Conservation (phyloP, 2,329 filamentous ascomycete genomes). For the Botrytis tulipae region DNA sequence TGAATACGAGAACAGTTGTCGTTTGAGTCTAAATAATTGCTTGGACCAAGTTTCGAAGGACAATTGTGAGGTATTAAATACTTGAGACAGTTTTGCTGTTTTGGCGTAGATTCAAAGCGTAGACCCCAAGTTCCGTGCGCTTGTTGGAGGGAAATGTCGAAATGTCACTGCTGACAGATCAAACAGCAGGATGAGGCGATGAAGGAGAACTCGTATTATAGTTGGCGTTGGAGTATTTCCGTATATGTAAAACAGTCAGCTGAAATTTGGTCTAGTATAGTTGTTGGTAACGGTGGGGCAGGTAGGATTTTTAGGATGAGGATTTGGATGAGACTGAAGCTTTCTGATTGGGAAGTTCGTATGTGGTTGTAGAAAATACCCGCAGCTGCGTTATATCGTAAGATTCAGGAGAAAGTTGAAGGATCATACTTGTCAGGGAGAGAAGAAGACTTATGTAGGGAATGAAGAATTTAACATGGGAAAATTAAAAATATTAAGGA, state of each 20-base stretch:
- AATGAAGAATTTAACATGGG: background rate
- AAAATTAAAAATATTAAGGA: background rate
- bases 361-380: background rate
- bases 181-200: background rate
- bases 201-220: background rate
- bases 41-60: background rate
- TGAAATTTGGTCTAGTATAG: background rate
- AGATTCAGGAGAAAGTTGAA: background rate
- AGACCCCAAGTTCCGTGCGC: constrained; percentile 1
- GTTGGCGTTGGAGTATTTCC: background rate
- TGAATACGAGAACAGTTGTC: background rate
- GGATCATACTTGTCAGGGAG: background rate
- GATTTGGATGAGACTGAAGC: background rate
- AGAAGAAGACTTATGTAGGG: background rate
- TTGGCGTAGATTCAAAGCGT: background rate
- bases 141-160: background rate
- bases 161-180: background rate
- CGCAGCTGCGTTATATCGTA: background rate
- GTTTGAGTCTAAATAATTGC: constrained; percentile 2
- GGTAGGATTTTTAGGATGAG: background rate
- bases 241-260: background rate
- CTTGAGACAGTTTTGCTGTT: background rate
- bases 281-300: background rate
- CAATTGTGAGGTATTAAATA: constrained; percentile 9
- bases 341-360: background rate